These are phyloP conservation scores for Helotiales sp. DNA, from an alignment of 2,329 filamentous ascomycete species.

Conservation along the genomic window DNA sequence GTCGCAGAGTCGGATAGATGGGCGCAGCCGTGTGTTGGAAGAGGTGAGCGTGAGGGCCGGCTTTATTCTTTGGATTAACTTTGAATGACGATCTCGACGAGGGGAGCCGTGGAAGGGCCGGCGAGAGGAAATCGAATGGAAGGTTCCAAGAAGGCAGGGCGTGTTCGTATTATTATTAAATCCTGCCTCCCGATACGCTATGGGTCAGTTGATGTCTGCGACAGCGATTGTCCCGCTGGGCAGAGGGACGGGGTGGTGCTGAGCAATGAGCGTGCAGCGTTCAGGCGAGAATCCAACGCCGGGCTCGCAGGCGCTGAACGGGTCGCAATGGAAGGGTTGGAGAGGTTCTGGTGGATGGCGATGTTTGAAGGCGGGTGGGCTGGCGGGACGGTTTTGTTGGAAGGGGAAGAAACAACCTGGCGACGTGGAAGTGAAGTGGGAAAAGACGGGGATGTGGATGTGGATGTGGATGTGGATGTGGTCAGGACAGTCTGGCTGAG, in stretches of 20 bases:
- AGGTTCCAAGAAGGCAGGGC: not conserved
- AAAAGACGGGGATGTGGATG: not conserved
- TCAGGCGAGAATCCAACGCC: not conserved
- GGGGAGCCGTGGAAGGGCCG: not conserved
- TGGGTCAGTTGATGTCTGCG: not conserved
- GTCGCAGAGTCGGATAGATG: not conserved
- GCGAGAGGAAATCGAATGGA: not conserved
- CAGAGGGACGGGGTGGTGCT: not conserved
- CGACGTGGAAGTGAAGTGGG: not conserved
- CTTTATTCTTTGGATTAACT: not conserved
- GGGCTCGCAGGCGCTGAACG: not conserved
- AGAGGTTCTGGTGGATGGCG: not conserved
- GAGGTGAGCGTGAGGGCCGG: not conserved
- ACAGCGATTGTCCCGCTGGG: not conserved
- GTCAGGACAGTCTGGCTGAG: not conserved
- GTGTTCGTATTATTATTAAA: not conserved
- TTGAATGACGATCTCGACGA: constrained; percentile 1
- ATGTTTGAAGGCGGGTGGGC: not conserved
- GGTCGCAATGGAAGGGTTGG: not conserved
- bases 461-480: not conserved
- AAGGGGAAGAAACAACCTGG: not conserved
- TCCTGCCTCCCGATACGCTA: not conserved
- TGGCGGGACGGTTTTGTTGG: not conserved
- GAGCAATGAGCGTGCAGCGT: constrained; percentile 1
- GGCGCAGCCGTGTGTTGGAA: not conserved